Evolutionary conservation across 495 filamentous ascomycete species (phyloP).

Genomic region (Penicillium goetzii): DNA sequence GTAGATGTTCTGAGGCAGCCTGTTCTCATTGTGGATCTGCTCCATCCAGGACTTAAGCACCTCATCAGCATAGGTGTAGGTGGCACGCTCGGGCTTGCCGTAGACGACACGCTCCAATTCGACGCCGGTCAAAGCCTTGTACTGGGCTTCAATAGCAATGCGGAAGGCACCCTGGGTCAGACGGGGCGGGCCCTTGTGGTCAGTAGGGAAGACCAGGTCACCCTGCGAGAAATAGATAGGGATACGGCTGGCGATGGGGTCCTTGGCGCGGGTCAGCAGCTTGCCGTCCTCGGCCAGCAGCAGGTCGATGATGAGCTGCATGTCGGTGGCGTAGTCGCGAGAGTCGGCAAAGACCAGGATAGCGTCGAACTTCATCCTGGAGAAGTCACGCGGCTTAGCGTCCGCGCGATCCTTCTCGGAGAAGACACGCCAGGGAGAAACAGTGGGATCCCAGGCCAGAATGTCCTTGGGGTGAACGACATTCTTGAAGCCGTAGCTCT

Average conservation of each 20-base stretch:
- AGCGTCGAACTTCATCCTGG: slow-evolving; percentile 75
- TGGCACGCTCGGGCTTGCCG: slow-evolving; percentile 78
- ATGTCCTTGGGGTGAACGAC: slow-evolving; percentile 90
- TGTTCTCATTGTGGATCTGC: slow-evolving; percentile 71
- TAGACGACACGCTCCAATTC: slow-evolving; percentile 84
- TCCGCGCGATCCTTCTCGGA: slow-evolving; percentile 67
- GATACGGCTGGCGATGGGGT: slow-evolving; percentile 68
- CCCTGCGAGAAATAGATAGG: slow-evolving; percentile 79
- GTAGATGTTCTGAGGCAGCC: slow-evolving; percentile 73
- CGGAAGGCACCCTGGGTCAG: slow-evolving; percentile 79
- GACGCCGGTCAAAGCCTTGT: slow-evolving; percentile 71
- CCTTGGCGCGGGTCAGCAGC: slow-evolving; percentile 66
- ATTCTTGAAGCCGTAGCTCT: slow-evolving; percentile 87
- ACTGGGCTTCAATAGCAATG: slow-evolving; percentile 77
- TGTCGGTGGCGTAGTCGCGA: slow-evolving; percentile 80
- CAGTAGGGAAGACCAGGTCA: slow-evolving; percentile 75
- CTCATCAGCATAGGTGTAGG: slow-evolving; percentile 81
- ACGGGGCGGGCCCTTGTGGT: slow-evolving; percentile 69
- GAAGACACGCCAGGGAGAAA: slow-evolving; percentile 80
- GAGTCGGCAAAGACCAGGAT: slow-evolving; percentile 84
- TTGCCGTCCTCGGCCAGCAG: slow-evolving; percentile 74
- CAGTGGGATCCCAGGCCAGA: slow-evolving; percentile 78
- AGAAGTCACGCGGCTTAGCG: slow-evolving; percentile 69
- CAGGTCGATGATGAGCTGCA: slow-evolving; percentile 84
- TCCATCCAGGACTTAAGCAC: slow-evolving; percentile 78